Evolutionary conservation across 192 early-diverging fungal genomes (phyloP), one percentile per base, ranked within the genome.

Genomic region (Coemansia javaensis): DNA sequence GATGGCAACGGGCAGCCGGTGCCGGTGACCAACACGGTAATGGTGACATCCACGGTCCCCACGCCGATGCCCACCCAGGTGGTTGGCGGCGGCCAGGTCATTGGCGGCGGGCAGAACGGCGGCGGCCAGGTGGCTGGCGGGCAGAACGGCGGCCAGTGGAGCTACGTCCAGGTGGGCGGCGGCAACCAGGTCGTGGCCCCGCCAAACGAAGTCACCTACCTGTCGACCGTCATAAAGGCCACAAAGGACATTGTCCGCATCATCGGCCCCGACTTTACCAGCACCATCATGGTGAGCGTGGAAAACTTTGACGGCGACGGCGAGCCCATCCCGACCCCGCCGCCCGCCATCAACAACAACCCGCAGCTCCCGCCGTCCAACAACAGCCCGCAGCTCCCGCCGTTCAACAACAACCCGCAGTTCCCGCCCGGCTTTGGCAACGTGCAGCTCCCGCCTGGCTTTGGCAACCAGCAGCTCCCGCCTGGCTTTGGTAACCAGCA

Each of bases 261-360:
- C 6, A 32, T 60, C 42, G 57, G 57, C 2, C 57, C 49, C 5
- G 39, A 43, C 0, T 60, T 47, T 13, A 60, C 57, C 9, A 60
- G 42, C 44, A 60, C 49, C 4, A 44, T 60, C n/a, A 41, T 17
- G 24, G 20, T 50, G 15, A 16, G 20, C 8, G 41, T 49, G 9
- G n/a, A 37, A n/a, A 12, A 38, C 36, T 39, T 16, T n/a, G 4
- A 14, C 33, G n/a, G 16, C 2, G n/a, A 7, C 2, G n/a, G 0
- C 16, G 2, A 5, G 2, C 16, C 33, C n/a, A 35, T 4, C 5
- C 28, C 28, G 7, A 30, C 10, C 28, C 28, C 5, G 10, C 1
- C 10, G 24, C 24, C 24, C n/a, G n/a, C n/a, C n/a, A n/a, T n/a
- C n/a, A n/a, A n/a, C n/a, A n/a, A n/a, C n/a, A n/a, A 2, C 24